phyloP scores from a whole-genome alignment of 345 rosid species.

The Eucalyptus tenuipes region DNA sequence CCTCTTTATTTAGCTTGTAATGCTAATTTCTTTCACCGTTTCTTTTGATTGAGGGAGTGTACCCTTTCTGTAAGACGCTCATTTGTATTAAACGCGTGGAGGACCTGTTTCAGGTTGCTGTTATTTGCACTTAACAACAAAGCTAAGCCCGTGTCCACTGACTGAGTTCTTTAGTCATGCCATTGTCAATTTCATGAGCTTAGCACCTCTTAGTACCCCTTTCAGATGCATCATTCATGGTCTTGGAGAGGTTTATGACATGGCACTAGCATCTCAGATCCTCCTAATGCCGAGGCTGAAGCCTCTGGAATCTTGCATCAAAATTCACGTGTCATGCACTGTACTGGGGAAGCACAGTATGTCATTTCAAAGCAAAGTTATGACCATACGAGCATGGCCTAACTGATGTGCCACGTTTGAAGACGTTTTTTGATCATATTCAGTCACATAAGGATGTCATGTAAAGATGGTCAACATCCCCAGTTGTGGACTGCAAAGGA shows the following conservation, averaged over 20 bases:
- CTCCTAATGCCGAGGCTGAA: not conserved
- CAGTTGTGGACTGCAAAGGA: not conserved
- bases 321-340: not conserved
- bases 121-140: not conserved
- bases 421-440: too few relatives aligned
- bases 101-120: not conserved
- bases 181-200: not conserved
- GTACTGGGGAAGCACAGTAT: fast-evolving
- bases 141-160: not conserved
- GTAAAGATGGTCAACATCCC: not conserved
- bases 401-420: not conserved
- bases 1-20: not conserved
- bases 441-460: not conserved
- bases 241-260: not conserved
- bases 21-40: not conserved
- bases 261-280: not conserved
- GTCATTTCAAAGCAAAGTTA: not conserved
- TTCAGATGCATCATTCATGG: not conserved
- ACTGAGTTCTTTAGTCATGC: fast-evolving
- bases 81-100: not conserved
- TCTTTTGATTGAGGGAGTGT: not conserved
- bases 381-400: not conserved
- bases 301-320: not conserved
- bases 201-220: not conserved
- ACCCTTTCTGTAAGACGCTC: not conserved